Evolutionary conservation across 1,284 basidiomycete species (phyloP).

Genomic region (Thelephora terrestris): DNA sequence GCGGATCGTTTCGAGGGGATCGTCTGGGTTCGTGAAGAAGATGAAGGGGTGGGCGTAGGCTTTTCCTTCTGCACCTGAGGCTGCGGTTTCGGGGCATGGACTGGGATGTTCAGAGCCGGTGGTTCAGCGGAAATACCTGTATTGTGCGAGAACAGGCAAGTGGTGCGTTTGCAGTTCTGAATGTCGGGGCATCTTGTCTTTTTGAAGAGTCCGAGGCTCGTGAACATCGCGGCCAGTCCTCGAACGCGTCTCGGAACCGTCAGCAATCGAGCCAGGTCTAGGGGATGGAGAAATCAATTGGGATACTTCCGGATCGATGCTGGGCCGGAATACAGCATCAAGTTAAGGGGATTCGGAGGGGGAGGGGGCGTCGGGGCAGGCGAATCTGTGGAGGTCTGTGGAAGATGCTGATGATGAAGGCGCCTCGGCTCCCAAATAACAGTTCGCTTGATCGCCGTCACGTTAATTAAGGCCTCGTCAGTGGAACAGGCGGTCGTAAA

Average conservation of each 20-base stretch:
- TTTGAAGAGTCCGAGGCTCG: slow-evolving; percentile 47
- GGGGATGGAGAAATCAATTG: not conserved
- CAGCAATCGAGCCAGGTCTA: not conserved
- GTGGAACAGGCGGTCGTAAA: too few species aligned
- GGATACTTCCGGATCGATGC: not conserved
- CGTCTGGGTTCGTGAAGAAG: slow-evolving; percentile 7
- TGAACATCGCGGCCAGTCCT: slow-evolving; percentile 44
- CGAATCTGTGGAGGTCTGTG: too few species aligned
- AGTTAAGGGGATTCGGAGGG: too few species aligned
- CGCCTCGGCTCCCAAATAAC: too few species aligned
- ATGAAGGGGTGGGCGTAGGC: slow-evolving; percentile 5
- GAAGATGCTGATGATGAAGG: too few species aligned
- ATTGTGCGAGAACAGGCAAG: slow-evolving; percentile 59
- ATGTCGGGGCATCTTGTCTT: slow-evolving; percentile 52
- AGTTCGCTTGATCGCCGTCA: too few species aligned
- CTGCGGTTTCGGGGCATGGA: slow-evolving; percentile 22
- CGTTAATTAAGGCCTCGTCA: too few species aligned
- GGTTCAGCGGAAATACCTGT: slow-evolving; percentile 26
- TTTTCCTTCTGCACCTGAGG: slow-evolving; percentile 4
- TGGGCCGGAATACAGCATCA: too few species aligned
- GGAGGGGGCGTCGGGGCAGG: too few species aligned
- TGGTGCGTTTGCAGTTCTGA: slow-evolving; percentile 33
- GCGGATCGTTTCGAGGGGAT: slow-evolving; percentile 3
- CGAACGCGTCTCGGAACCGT: not conserved
- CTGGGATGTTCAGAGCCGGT: slow-evolving; percentile 28